Percentiles rank a stretch among this genome's conserved stretches.
Conservation (phyloP, 805 yeast genomes). For the Diddensiella transvaalensis region DNA sequence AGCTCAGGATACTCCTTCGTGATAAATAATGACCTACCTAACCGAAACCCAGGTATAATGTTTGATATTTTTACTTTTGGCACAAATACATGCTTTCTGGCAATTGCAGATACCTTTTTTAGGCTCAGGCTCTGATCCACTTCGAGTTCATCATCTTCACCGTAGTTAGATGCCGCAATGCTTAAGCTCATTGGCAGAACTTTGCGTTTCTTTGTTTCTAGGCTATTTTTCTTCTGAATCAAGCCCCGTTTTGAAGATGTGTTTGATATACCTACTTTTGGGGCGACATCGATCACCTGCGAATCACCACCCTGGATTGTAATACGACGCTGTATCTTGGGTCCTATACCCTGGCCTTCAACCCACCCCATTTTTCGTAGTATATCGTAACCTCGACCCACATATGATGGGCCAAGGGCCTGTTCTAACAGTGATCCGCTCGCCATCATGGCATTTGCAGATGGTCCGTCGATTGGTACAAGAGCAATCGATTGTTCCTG, state of each 20-base stretch:
- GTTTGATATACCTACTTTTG: conserved; percentile 8
- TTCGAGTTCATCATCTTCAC: conserved; percentile 23
- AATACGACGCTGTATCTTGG: conserved; percentile 56
- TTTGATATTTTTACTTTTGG: conserved; percentile 2
- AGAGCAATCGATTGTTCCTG: conserved; percentile 20
- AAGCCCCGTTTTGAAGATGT: neutral
- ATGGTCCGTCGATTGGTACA: conserved; percentile 13
- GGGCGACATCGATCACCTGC: conserved; percentile 20
- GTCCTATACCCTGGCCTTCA: conserved; percentile 77
- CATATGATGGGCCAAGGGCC: conserved; percentile 2
- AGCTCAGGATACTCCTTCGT: neutral
- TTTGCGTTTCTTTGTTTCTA: conserved; percentile 15
- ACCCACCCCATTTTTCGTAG: conserved; percentile 79
- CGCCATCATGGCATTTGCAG: no score
- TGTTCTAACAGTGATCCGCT: neutral
- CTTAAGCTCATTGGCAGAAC: conserved; percentile 23
- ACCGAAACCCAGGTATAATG: neutral
- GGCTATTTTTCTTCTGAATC: neutral
- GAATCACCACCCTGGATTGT: conserved; percentile 7
- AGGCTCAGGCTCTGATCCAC: conserved; percentile 15
- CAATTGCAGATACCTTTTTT: neutral
- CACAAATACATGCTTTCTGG: neutral
- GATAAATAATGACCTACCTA: neutral
- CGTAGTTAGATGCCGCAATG: conserved; percentile 24
- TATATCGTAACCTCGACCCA: conserved; percentile 54